phyloP scores from a whole-genome alignment of 805 yeast genomes.

The Pichia heedii region DNA sequence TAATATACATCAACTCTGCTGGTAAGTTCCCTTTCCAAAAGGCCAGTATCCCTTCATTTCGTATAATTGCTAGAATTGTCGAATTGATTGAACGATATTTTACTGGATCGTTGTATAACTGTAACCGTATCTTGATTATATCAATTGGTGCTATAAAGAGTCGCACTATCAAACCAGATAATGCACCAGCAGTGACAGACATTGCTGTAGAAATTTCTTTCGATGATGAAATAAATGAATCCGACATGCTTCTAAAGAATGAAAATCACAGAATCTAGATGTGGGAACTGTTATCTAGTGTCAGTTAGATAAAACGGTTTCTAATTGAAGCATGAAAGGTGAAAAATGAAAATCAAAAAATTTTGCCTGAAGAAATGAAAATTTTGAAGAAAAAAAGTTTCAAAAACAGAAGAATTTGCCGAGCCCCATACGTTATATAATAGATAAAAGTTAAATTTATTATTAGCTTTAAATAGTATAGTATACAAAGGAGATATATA shows the following conservation, averaged over 20 bases:
- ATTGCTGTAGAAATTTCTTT: conserved; percentile 14
- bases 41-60: conserved; percentile 51
- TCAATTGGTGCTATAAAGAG: conserved; percentile 65
- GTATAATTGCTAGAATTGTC: conserved; percentile 35
- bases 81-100: conserved; percentile 29
- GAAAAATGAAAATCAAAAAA: too few relatives aligned
- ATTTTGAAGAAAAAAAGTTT: not conserved
- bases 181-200: conserved; percentile 60
- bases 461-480: too few relatives aligned
- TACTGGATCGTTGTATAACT: conserved; percentile 35
- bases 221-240: not conserved
- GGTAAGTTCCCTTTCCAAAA: conserved; percentile 98
- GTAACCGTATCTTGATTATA: conserved; percentile 67
- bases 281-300: too few relatives aligned
- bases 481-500: too few relatives aligned
- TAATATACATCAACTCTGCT: conserved; percentile 75
- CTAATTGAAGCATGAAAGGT: too few relatives aligned
- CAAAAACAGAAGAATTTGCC: too few relatives aligned
- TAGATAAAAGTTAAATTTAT: too few relatives aligned
- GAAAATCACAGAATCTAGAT: too few relatives aligned
- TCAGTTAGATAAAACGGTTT: too few relatives aligned
- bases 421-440: too few relatives aligned
- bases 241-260: not conserved
- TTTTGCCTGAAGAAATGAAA: too few relatives aligned
- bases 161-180: conserved; percentile 54